Conservation (phyloP, 2,329 filamentous ascomycete species). For the Eutypa lata region DNA sequence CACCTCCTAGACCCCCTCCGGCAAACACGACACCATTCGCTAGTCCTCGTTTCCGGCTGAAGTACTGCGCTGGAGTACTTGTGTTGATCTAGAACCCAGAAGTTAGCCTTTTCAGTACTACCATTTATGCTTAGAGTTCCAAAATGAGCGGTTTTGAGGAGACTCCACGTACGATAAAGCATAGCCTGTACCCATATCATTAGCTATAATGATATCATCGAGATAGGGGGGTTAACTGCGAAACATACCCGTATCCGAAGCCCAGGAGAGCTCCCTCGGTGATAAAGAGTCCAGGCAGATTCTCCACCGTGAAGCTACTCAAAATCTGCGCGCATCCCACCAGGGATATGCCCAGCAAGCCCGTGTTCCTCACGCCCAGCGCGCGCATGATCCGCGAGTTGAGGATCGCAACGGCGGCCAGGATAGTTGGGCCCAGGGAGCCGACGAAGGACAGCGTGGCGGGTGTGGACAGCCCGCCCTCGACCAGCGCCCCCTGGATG, state of each 20-base stretch:
- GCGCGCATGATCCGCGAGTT: constrained; percentile 48
- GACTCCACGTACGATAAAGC: constrained; percentile 18
- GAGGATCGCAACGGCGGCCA: constrained; percentile 49
- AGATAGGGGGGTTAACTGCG: background rate
- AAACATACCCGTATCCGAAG: constrained; percentile 36
- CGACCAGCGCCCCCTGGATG: constrained; percentile 54
- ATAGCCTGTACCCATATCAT: constrained; percentile 9
- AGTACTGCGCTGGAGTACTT: constrained; percentile 44
- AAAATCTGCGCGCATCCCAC: constrained; percentile 48
- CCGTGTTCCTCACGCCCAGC: constrained; percentile 46
- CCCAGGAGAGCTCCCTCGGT: constrained; percentile 46
- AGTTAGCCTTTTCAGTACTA: constrained; percentile 2
- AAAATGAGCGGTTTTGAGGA: background rate
- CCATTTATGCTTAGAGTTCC: background rate
- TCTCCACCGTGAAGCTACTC: constrained; percentile 42
- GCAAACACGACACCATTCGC: constrained; percentile 45
- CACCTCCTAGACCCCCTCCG: constrained; percentile 47
- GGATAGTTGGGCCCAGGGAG: constrained; percentile 55
- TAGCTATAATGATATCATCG: background rate
- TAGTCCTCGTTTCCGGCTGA: constrained; percentile 40
- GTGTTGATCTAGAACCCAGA: constrained; percentile 39
- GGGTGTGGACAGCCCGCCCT: constrained; percentile 42
- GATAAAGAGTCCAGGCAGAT: constrained; percentile 45
- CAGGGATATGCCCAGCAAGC: constrained; percentile 45
- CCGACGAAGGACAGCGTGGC: constrained; percentile 59